Evolutionary conservation across 257 asterid genomes (phyloP).

Genomic region (Linaria vulgaris): DNA sequence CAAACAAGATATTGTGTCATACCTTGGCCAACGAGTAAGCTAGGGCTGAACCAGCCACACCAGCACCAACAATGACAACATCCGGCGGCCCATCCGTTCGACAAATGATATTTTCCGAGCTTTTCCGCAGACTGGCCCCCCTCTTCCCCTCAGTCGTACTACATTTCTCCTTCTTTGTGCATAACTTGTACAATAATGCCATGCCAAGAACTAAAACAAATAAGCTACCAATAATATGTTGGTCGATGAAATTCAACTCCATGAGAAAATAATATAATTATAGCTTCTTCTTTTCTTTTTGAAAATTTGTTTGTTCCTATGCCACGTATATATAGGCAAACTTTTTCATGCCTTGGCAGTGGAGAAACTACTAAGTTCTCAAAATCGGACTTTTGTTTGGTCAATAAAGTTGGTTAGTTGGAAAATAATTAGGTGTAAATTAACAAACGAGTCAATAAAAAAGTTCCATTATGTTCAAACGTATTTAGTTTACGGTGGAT

Average conservation of each 20-base stretch:
- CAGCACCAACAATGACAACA: conserved; percentile 52
- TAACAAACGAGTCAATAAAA: conserved; percentile 6
- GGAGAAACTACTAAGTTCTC: conserved; percentile 9
- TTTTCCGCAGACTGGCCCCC: background rate
- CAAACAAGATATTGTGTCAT: background rate
- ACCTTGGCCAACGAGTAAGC: conserved; percentile 63
- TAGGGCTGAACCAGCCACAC: conserved; percentile 58
- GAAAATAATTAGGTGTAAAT: conserved; percentile 2
- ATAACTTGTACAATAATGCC: conserved; percentile 24
- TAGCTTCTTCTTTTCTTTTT: background rate
- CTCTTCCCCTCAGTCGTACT: background rate
- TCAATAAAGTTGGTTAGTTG: conserved; percentile 23
- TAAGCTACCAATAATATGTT: conserved; percentile 35
- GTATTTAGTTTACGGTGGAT: conserved; percentile 22
- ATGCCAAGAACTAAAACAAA: conserved; percentile 32
- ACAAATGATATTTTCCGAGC: conserved; percentile 9
- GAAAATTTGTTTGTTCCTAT: background rate
- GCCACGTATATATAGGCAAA: conserved; percentile 12
- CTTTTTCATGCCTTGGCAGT: background rate
- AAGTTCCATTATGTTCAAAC: background rate
- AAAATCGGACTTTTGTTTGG: conserved; percentile 26
- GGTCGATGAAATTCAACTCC: conserved; percentile 32
- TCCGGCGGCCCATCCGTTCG: conserved; percentile 41
- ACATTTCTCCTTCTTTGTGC: conserved; percentile 1
- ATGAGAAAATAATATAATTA: conserved; percentile 7